Conservation (phyloP, 2,329 filamentous ascomycete genomes). For the Keithomyces neogunnii region DNA sequence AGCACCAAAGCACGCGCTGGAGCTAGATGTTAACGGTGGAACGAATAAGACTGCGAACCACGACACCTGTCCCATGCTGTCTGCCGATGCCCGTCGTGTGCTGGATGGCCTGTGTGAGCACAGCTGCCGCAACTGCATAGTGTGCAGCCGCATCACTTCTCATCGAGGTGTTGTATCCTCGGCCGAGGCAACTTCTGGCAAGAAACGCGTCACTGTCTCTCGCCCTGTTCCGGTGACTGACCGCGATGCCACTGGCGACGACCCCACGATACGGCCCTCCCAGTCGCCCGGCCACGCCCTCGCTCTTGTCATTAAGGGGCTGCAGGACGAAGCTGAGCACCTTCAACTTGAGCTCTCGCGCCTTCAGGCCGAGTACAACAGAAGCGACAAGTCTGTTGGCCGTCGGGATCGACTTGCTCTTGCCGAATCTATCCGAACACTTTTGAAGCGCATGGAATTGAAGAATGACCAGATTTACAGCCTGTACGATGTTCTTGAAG, state of each 20-base stretch:
- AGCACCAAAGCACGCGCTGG: constrained; percentile 15
- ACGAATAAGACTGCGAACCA: constrained; percentile 17
- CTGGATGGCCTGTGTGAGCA: constrained; percentile 46
- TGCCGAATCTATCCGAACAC: constrained; percentile 49
- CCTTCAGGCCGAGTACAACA: constrained; percentile 54
- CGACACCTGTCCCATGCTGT: constrained; percentile 37
- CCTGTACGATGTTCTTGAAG: constrained; percentile 76
- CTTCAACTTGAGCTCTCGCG: constrained; percentile 60
- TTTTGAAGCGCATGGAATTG: constrained; percentile 57
- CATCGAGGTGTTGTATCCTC: constrained; percentile 30
- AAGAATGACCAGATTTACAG: constrained; percentile 76
- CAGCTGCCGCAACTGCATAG: constrained; percentile 46
- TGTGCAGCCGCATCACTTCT: constrained; percentile 46
- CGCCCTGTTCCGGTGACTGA: constrained; percentile 60
- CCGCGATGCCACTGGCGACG: constrained; percentile 40
- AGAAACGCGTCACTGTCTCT: constrained; percentile 53
- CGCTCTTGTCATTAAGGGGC: constrained; percentile 71
- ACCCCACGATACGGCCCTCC: constrained; percentile 54
- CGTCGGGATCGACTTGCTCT: constrained; percentile 56
- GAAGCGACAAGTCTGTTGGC: constrained; percentile 57
- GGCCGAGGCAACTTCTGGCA: constrained; percentile 30
- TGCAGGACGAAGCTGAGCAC: constrained; percentile 73
- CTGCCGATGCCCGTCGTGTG: constrained; percentile 42
- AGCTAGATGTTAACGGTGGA: constrained; percentile 15
- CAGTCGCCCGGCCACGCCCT: constrained; percentile 65